A percentile compares a stretch with the other conserved stretches of the same genome.
Evolutionary conservation across 202 grass and related monocot genomes (phyloP).

Genomic region (Schoenoplectus triqueter): DNA sequence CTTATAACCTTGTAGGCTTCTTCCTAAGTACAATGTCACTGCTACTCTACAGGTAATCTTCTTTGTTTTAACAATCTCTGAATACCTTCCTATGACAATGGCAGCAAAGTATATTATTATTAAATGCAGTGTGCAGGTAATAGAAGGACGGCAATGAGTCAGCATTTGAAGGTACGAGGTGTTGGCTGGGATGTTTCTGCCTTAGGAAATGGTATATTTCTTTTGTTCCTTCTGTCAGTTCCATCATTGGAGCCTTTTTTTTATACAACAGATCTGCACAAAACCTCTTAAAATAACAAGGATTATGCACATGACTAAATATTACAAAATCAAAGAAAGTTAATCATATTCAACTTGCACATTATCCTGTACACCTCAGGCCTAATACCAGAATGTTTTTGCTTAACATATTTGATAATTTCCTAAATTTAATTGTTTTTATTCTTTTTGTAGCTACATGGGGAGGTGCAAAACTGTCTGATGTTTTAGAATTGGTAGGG

Average conservation of each 20-base stretch:
- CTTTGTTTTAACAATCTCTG: constrained; percentile 1
- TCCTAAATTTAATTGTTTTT: constrained; percentile 17
- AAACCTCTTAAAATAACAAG: too few relatives aligned
- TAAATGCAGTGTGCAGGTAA: constrained; percentile 89
- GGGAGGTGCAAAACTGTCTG: constrained; percentile 92
- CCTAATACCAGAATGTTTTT: not conserved
- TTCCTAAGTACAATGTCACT: constrained; percentile 90
- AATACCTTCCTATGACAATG: constrained; percentile 24
- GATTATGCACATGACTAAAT: not conserved
- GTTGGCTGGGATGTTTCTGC: constrained; percentile 94
- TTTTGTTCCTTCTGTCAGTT: constrained; percentile 18
- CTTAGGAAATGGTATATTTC: constrained; percentile 80
- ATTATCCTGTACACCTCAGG: not conserved
- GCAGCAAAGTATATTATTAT: constrained; percentile 19
- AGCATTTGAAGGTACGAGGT: constrained; percentile 74
- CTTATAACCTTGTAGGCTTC: constrained; percentile 52
- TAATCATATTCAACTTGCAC: not conserved
- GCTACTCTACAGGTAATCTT: constrained; percentile 81
- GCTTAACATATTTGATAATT: not conserved
- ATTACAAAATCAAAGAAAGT: not conserved
- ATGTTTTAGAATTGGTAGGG: constrained; percentile 83
- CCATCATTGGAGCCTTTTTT: not conserved
- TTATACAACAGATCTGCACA: too few relatives aligned
- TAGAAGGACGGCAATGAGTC: constrained; percentile 94
- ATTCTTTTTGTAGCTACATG: constrained; percentile 69